Evolutionary conservation across 2,329 filamentous ascomycete genomes (phyloP), one percentile per base, ranked within the genome.

Genomic region (Cytospora leucostoma): DNA sequence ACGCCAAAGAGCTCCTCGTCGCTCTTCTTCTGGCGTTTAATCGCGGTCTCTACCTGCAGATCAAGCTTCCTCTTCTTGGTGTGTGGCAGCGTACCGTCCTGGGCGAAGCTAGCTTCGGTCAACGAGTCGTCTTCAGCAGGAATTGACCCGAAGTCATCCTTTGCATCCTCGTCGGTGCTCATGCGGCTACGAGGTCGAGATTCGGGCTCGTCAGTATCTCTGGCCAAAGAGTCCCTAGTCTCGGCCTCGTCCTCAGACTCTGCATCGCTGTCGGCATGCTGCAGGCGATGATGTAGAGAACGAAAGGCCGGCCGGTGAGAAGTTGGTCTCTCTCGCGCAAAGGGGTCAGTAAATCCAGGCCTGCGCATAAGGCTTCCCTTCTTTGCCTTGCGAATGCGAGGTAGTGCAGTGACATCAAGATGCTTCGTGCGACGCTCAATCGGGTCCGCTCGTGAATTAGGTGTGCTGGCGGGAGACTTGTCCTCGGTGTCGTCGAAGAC

Each of bases 161-260:
- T 83, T 56, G 76, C 75, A 62, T 85, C 82, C 57, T 87, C 84
- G 64, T 88, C 85, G 1, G 83, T 83, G 71, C 83, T 86, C 81
- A 88, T 84, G 50, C 90, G 91, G 74, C 91, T 97, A 52, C 88
- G 87, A 56, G 90, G 90, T 50, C 90, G 86, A 67, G 91, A 96
- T 65, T 95, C 93, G 38, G 88, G 87, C 68, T 95, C 93, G 72
- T 96, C 93, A 0, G 91, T 96, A 72, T 93, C 92, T 53, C 88
- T 83, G 13, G 84, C 86, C 56, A 88, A 76, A 13, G 89, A 86
- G 38, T 78, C 78, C 47, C 79, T 77, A 54, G 84, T 84, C 67
- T 86, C 84, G 1, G 76, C 79, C 62, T 97, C 93, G 68, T 96
- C 93, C 67, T 97, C 93, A 0, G 92, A 96, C 73, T 97, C 92